phyloP scores from a whole-genome alignment of 1,284 basidiomycete species.

The Microbotryum scabiosae region DNA sequence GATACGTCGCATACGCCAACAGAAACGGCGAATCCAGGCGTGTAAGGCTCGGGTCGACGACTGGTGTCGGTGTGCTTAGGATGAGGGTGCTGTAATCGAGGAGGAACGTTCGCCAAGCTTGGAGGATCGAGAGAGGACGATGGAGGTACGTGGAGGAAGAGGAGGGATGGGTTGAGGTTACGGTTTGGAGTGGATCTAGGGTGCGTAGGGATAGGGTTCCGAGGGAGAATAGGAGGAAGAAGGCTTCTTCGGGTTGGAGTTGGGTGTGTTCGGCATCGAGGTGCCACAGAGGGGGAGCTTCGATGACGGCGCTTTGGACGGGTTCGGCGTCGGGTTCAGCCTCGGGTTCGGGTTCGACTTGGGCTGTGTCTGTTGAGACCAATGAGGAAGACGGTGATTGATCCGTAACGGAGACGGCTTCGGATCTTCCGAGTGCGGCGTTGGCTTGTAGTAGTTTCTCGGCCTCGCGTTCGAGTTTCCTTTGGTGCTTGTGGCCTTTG shows the following conservation, averaged over 20 bases:
- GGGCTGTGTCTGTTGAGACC: no score
- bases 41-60: constrained; percentile 37
- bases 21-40: constrained; percentile 57
- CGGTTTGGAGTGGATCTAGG: not conserved
- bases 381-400: no score
- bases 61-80: constrained; percentile 47
- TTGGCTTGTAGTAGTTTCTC: constrained; percentile 47
- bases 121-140: constrained; percentile 20
- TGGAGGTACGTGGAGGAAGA: constrained; percentile 18
- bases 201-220: constrained; percentile 17
- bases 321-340: constrained; percentile 36
- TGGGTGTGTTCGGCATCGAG: constrained; percentile 79
- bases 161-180: not conserved
- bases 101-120: constrained; percentile 15
- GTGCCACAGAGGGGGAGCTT: constrained; percentile 22
- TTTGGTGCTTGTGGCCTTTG: constrained; percentile 69
- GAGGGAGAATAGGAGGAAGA: constrained; percentile 56
- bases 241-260: constrained; percentile 81
- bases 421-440: constrained; percentile 55
- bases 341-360: not conserved
- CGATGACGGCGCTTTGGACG: constrained; percentile 41
- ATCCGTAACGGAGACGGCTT: not conserved
- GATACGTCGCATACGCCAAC: constrained; percentile 81
- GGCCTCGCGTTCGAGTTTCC: constrained; percentile 59
- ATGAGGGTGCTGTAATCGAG: constrained; percentile 1